These are phyloP conservation scores for Rubroboletus pulcherrimus DNA, from an alignment of 768 basidiomycete genomes.

Conservation along the genomic window DNA sequence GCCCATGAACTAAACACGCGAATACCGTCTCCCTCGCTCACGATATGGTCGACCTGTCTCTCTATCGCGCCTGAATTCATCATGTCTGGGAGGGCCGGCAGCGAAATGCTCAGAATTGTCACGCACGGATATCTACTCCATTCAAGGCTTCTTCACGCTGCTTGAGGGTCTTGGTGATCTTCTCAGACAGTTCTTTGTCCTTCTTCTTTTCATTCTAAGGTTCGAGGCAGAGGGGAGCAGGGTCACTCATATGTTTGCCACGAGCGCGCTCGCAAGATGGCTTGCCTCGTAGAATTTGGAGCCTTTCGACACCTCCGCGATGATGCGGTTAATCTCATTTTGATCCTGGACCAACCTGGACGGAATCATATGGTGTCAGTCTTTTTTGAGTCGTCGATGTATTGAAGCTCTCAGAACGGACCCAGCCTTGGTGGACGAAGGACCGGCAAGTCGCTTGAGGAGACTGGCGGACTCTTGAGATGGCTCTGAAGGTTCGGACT, in stretches of 20 bases:
- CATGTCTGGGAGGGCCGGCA: neutral
- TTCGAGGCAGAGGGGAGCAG: neutral
- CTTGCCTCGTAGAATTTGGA: conserved; percentile 87
- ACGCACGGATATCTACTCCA: conserved; percentile 55
- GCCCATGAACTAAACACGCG: neutral
- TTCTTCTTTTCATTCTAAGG: conserved; percentile 83
- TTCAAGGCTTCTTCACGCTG: conserved; percentile 55
- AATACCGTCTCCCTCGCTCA: conserved; percentile 34
- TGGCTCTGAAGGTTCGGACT: conserved; percentile 26
- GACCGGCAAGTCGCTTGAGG: conserved; percentile 78
- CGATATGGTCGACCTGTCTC: conserved; percentile 62
- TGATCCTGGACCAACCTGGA: conserved; percentile 70
- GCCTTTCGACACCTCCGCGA: conserved; percentile 88
- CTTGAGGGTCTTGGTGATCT: conserved; percentile 67
- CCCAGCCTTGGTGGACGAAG: conserved; percentile 89
- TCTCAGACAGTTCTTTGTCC: conserved; percentile 77
- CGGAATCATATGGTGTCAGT: conserved; percentile 9
- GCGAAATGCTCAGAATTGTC: neutral
- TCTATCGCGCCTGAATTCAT: conserved; percentile 53
- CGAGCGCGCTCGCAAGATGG: neutral
- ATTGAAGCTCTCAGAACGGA: conserved; percentile 32
- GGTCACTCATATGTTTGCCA: neutral
- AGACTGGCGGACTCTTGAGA: conserved; percentile 70
- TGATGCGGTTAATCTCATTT: conserved; percentile 81
- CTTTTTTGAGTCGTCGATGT: neutral